Conservation (phyloP, 352 stramenopile species). For the Elongisporangium prolatum region DNA sequence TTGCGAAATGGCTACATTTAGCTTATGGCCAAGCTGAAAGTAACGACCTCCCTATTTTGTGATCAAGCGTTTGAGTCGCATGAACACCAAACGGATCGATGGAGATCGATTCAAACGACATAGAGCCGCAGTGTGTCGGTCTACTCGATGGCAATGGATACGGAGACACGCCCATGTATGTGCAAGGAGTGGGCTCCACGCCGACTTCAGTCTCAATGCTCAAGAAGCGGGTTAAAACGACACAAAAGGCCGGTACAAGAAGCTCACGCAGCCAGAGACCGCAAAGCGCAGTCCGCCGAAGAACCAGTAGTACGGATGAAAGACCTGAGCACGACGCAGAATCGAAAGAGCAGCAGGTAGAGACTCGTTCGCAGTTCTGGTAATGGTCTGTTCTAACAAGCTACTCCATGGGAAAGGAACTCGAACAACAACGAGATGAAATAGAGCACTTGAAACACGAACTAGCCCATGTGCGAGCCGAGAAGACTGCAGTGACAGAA, state of each 20-base stretch:
- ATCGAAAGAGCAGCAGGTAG: slow-evolving; percentile 17
- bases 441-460: slow-evolving; percentile 27
- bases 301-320: slow-evolving; percentile 25
- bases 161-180: background rate
- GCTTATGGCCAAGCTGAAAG: no score
- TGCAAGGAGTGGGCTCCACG: background rate
- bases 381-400: background rate
- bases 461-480: slow-evolving; percentile 27
- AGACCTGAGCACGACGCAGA: slow-evolving; percentile 2
- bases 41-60: background rate
- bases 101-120: background rate
- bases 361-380: background rate
- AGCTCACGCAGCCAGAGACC: background rate
- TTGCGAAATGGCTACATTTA: background rate
- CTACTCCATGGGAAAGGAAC: background rate
- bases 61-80: background rate
- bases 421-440: slow-evolving; percentile 23
- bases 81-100: background rate
- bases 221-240: background rate
- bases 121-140: background rate
- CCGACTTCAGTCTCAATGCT: background rate
- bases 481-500: slow-evolving; percentile 36
- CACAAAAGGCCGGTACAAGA: background rate
- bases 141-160: background rate
- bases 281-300: background rate